Evolutionary conservation across 305 asterid species (phyloP).

Genomic region (Fraxinus paxiana): DNA sequence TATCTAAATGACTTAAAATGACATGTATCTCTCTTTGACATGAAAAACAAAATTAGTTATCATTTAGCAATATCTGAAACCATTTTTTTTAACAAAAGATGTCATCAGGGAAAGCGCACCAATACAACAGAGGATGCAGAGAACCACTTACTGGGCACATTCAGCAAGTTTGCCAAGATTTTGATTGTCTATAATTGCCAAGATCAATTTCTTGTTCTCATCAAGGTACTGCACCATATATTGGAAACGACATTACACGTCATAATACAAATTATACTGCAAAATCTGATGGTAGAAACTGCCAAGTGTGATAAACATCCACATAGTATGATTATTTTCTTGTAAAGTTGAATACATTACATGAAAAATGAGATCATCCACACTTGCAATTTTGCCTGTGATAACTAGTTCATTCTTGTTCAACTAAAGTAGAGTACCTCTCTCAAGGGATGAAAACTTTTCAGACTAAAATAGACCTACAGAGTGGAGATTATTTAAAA

Average conservation of each 20-base stretch:
- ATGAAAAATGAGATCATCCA: neutral
- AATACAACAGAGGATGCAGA: conserved; percentile 10
- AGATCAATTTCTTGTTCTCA: conserved; percentile 86
- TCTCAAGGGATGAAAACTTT: neutral
- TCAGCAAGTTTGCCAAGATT: conserved; percentile 90
- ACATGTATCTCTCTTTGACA: neutral
- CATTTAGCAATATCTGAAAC: neutral
- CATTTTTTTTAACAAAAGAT: neutral
- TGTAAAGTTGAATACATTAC: neutral
- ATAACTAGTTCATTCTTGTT: neutral
- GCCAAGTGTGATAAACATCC: neutral
- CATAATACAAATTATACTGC: conserved; percentile 2
- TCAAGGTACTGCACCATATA: conserved; percentile 71
- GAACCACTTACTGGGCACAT: conserved; percentile 79
- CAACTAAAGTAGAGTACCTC: neutral
- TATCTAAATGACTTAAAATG: neutral
- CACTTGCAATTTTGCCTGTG: neutral
- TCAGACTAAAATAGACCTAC: neutral
- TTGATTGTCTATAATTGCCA: conserved; percentile 91
- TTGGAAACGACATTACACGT: conserved; percentile 14
- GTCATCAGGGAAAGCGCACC: neutral
- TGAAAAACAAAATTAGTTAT: neutral
- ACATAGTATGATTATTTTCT: neutral
- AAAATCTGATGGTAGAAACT: neutral
- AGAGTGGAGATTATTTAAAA: neutral